Evolutionary conservation across 2,329 filamentous ascomycete species (phyloP).

Genomic region (Pseudogymnoascus sp.): DNA sequence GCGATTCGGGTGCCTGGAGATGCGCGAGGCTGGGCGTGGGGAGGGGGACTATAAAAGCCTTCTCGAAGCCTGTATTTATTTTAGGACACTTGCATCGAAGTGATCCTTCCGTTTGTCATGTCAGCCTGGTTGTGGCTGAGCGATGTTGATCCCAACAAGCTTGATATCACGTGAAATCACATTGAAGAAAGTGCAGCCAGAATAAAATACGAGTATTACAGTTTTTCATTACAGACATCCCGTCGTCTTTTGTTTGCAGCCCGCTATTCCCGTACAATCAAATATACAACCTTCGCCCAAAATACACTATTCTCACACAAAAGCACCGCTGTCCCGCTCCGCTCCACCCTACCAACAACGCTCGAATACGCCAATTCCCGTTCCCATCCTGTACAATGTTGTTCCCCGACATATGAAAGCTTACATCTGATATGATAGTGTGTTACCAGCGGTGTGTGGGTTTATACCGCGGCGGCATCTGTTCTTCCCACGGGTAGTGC

Average conservation of each 20-base stretch:
- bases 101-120: not conserved
- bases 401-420: not conserved
- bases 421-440: constrained; percentile 6
- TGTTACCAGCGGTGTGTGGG: constrained; percentile 3
- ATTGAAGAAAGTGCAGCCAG: not conserved
- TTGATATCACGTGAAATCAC: not conserved
- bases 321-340: not conserved
- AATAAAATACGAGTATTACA: not conserved
- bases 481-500: constrained; percentile 16
- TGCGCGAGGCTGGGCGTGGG: not conserved
- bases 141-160: not conserved
- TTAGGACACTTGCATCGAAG: not conserved
- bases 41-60: not conserved
- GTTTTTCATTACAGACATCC: constrained; percentile 6
- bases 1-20: not conserved
- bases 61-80: not conserved
- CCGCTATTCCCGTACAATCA: not conserved
- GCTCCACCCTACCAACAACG: not conserved
- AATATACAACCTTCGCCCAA: not conserved
- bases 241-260: constrained; percentile 3
- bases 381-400: constrained; percentile 1
- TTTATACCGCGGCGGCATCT: constrained; percentile 10
- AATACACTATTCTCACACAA: constrained; percentile 3
- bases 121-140: not conserved
- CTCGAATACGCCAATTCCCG: not conserved